Percentiles rank a stretch among this genome's conserved stretches.
phyloP scores from a whole-genome alignment of 1,284 basidiomycete species.

The Tausonia pullulans region DNA sequence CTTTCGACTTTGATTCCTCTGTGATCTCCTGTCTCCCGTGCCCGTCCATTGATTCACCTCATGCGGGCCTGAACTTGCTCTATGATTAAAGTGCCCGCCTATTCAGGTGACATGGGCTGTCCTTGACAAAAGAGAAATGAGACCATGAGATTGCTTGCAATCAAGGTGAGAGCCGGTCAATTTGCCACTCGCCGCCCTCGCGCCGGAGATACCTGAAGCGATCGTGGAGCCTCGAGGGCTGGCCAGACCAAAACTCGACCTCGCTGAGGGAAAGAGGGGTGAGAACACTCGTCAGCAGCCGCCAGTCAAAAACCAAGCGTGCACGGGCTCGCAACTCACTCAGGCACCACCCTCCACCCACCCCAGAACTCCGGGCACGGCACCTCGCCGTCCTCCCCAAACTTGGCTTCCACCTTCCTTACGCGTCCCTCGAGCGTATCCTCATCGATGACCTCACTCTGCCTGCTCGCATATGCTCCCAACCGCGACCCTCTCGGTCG shows the following conservation, averaged over 20 bases:
- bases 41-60: no score
- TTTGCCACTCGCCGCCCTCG: constrained; percentile 51
- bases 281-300: background rate
- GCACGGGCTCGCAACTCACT: constrained; percentile 42
- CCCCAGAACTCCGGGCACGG: constrained; percentile 91
- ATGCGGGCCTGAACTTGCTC: no score
- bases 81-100: no score
- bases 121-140: no score
- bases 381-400: constrained; percentile 50
- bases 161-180: constrained; percentile 62
- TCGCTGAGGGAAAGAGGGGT: constrained; percentile 36
- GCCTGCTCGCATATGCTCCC: constrained; percentile 86
- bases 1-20: no score
- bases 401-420: constrained; percentile 49
- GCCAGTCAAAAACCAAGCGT: no score
- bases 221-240: constrained; percentile 80
- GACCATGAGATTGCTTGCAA: background rate
- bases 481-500: constrained; percentile 74
- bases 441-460: constrained; percentile 63
- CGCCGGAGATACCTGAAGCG: constrained; percentile 64
- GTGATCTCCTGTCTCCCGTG: no score
- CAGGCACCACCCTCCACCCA: constrained; percentile 84
- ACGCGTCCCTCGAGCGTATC: constrained; percentile 48
- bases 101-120: no score
- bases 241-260: constrained; percentile 88